Evolutionary conservation across 306 rosid species (phyloP).

Genomic region (Cicer pinnatifidum): DNA sequence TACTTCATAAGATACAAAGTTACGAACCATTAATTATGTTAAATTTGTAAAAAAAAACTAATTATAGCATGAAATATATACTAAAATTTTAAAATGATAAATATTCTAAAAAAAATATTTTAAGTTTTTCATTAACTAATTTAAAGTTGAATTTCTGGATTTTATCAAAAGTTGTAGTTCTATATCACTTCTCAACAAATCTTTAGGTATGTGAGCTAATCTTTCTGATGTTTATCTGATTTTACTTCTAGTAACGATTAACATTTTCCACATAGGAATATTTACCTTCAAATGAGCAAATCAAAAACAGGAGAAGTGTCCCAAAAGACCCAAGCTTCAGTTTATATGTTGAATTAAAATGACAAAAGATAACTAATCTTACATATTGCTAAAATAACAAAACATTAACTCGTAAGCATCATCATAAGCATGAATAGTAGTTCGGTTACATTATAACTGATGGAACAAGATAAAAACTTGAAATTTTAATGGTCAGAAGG

Average conservation of each 20-base stretch:
- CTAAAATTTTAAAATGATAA: background rate
- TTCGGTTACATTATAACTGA: conserved; percentile 25
- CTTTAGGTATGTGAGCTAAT: no score
- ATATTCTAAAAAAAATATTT: no score
- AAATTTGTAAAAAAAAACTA: background rate
- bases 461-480: background rate
- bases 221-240: background rate
- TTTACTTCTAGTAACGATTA: background rate
- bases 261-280: background rate
- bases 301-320: background rate
- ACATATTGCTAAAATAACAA: conserved; percentile 1
- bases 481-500: conserved; percentile 4
- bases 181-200: no score
- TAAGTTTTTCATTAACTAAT: background rate
- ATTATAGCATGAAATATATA: background rate
- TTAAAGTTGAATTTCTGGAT: background rate
- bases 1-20: no score
- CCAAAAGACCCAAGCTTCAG: conserved; percentile 5
- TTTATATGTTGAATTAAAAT: background rate
- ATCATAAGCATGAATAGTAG: conserved; percentile 9
- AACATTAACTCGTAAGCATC: background rate
- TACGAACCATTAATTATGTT: background rate
- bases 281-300: conserved; percentile 14
- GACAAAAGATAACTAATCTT: conserved; percentile 12
- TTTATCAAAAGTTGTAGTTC: background rate